Evolutionary conservation across 345 rosid genomes (phyloP).

Genomic region (Lumnitzera racemosa): DNA sequence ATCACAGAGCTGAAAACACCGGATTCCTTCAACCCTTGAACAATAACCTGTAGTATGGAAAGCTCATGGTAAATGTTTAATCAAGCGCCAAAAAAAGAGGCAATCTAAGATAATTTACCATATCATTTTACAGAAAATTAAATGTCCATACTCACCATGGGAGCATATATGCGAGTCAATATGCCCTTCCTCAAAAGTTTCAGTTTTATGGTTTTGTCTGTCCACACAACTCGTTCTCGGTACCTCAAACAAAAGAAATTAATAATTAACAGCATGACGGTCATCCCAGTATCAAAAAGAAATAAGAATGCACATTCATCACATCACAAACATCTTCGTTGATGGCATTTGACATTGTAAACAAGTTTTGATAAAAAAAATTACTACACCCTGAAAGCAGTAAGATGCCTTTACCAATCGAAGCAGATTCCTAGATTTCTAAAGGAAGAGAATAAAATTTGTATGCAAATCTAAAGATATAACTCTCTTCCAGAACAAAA

Average conservation of each 20-base stretch:
- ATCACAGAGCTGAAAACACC: slow-evolving; percentile 56
- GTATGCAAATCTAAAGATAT: too few relatives aligned
- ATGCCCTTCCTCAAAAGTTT: slow-evolving; percentile 75
- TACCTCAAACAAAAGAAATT: slow-evolving; percentile 35
- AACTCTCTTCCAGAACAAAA: too few relatives aligned
- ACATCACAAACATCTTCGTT: too few relatives aligned
- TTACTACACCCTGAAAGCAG: too few relatives aligned
- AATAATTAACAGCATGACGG: background rate
- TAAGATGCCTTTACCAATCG: too few relatives aligned
- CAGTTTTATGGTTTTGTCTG: slow-evolving; percentile 43
- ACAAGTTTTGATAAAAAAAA: too few relatives aligned
- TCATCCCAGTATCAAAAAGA: background rate
- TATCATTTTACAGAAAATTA: too few relatives aligned
- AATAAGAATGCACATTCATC: background rate
- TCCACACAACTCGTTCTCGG: slow-evolving; percentile 72
- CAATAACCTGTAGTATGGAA: slow-evolving; percentile 39
- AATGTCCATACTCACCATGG: slow-evolving; percentile 50
- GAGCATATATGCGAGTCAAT: slow-evolving; percentile 69
- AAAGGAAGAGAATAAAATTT: too few relatives aligned
- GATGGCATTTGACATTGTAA: too few relatives aligned
- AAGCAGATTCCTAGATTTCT: too few relatives aligned
- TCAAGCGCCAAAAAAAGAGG: background rate
- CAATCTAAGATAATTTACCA: background rate
- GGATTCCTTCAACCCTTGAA: slow-evolving; percentile 67
- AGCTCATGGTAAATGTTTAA: too few relatives aligned